phyloP scores from a whole-genome alignment of 2,329 filamentous ascomycete genomes.

The Biscogniauxia mediterranea region DNA sequence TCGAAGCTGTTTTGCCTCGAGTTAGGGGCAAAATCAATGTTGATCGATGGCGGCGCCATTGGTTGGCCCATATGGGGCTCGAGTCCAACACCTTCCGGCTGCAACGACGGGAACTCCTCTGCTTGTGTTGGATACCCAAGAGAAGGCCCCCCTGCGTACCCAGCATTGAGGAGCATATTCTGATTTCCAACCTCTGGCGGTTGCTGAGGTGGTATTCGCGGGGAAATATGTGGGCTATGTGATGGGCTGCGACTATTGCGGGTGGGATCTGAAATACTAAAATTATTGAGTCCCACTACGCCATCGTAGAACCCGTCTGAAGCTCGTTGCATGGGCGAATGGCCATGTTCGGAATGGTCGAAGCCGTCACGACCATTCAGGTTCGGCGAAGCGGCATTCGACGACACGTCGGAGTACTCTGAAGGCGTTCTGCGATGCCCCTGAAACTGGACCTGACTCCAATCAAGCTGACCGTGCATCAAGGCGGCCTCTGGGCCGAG shows the following conservation, averaged over 20 bases:
- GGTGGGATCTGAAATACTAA: constrained; percentile 72
- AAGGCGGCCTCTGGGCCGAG: constrained; percentile 57
- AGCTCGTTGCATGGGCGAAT: constrained; percentile 77
- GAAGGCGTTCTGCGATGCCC: constrained; percentile 82
- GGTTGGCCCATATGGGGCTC: constrained; percentile 58
- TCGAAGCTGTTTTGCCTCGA: constrained; percentile 66
- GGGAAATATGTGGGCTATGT: constrained; percentile 67
- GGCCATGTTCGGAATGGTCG: constrained; percentile 66
- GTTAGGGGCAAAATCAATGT: constrained; percentile 85
- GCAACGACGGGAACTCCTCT: constrained; percentile 54
- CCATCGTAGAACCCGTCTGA: constrained; percentile 76
- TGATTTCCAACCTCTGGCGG: constrained; percentile 49
- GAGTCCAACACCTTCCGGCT: constrained; percentile 54
- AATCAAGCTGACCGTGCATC: constrained; percentile 54
- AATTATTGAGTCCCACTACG: constrained; percentile 72
- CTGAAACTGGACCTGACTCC: constrained; percentile 64
- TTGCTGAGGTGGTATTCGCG: constrained; percentile 57
- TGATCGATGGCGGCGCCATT: constrained; percentile 92
- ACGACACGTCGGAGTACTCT: constrained; percentile 90
- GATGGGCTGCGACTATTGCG: constrained; percentile 77
- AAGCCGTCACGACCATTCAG: constrained; percentile 76
- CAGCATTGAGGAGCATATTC: constrained; percentile 44
- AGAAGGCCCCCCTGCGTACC: constrained; percentile 41
- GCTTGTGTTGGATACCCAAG: constrained; percentile 41
- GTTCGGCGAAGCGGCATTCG: constrained; percentile 80